Conservation (phyloP, 2,329 filamentous ascomycete genomes). For the Xylaria multiplex region DNA sequence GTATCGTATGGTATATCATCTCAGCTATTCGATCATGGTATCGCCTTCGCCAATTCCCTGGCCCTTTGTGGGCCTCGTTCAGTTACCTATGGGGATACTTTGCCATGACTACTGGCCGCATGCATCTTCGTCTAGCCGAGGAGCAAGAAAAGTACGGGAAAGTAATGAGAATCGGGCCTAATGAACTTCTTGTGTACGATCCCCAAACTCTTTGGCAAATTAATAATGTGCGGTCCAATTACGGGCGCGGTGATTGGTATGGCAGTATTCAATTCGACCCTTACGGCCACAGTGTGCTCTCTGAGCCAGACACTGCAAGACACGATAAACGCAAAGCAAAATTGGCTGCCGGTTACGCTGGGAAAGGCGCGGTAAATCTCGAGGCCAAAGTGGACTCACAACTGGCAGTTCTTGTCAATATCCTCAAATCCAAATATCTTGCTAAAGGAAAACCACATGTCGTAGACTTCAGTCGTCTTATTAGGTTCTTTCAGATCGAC, state of each 20-base stretch:
- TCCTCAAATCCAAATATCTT: slow-evolving; percentile 40
- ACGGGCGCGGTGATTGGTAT: slow-evolving; percentile 45
- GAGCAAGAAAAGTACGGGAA: slow-evolving; percentile 46
- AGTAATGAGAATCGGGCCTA: slow-evolving; percentile 46
- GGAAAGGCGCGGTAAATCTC: slow-evolving; percentile 44
- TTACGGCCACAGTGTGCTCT: slow-evolving; percentile 43
- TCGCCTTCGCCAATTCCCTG: slow-evolving; percentile 45
- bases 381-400: slow-evolving; percentile 44
- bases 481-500: slow-evolving; percentile 45
- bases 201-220: slow-evolving; percentile 44
- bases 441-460: slow-evolving; percentile 20
- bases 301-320: slow-evolving; percentile 38
- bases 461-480: slow-evolving; percentile 42
- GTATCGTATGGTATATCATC: slow-evolving; percentile 34
- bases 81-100: slow-evolving; percentile 45
- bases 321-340: slow-evolving; percentile 48
- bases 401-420: slow-evolving; percentile 38
- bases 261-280: slow-evolving; percentile 43
- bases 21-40: slow-evolving; percentile 39
- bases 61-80: slow-evolving; percentile 43
- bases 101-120: slow-evolving; percentile 36
- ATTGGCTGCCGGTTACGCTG: slow-evolving; percentile 43
- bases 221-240: slow-evolving; percentile 45
- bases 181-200: slow-evolving; percentile 43
- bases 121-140: slow-evolving; percentile 36